Conservation (phyloP, 2,329 filamentous ascomycete genomes). For the Lasiodiplodia gonubiensis region DNA sequence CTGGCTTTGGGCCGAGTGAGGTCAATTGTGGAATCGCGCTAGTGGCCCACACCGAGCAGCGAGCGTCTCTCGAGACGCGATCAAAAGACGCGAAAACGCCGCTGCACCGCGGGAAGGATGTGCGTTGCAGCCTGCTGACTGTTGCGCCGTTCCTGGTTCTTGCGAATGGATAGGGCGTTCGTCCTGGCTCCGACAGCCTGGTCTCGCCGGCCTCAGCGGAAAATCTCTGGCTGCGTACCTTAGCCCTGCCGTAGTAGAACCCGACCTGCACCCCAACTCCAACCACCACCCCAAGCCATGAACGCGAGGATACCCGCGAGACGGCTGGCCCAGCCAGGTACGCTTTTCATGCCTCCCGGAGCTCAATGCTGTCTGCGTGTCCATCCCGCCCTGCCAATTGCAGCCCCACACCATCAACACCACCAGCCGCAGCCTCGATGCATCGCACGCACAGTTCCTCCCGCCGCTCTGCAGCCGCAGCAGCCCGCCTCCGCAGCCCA, state of each 20-base stretch:
- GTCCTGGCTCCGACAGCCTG: conserved; percentile 13
- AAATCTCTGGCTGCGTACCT: conserved; percentile 30
- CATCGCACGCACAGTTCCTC: background rate
- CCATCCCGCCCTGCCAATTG: background rate
- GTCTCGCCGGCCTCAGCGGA: conserved; percentile 31
- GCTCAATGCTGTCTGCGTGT: background rate
- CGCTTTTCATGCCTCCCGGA: conserved; percentile 32
- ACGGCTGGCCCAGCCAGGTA: conserved; percentile 67
- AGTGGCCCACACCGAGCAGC: conserved; percentile 4
- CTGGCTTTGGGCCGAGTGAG: conserved; percentile 7
- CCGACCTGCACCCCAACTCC: conserved; percentile 11
- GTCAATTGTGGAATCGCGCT: conserved; percentile 25
- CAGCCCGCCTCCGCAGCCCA: background rate
- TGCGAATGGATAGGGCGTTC: conserved; percentile 1
- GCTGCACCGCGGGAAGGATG: conserved; percentile 15
- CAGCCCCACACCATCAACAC: background rate
- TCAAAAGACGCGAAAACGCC: background rate
- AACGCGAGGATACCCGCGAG: conserved; percentile 68
- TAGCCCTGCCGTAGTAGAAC: too few relatives aligned
- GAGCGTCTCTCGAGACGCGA: background rate
- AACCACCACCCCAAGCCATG: conserved; percentile 54
- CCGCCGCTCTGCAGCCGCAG: background rate
- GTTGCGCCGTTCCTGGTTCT: background rate
- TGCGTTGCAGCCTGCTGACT: background rate
- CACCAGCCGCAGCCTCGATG: background rate